Base-by-base conservation (phyloP, 306 rosid genomes). In the Cucumis melo region DNA sequence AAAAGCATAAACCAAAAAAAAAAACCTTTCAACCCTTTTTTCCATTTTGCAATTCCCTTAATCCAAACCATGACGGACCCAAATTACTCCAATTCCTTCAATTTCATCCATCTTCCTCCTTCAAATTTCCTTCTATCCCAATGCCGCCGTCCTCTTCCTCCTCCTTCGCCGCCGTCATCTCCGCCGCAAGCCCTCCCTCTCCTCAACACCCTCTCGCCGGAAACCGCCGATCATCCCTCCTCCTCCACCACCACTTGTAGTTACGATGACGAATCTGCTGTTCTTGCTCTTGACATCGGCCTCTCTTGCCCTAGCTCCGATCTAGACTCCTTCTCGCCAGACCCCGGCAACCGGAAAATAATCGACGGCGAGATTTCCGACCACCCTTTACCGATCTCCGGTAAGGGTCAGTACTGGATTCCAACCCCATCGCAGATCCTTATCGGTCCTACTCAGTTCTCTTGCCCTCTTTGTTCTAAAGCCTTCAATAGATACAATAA, bases 351-450 rank as follows among this genome's bases (percentile, higher is more conserved):
- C 27, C 62, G 58, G 3, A 72, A 72, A 72, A 17, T 5, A 14
- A 23, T 15, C 9, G 42, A 48, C 23, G 32, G 5, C 32, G 76
- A 64, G 42, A 50, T 82, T 78, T 84, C 86, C 55, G 77, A 67
- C 48, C 60, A 83, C 32, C 76, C 88, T 82, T 77, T 79, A 53
- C 83, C 85, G 23, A 67, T 68, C 77, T 56, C 79, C 77, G 81
- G 80, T 73, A 89, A 89, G 85, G 88, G 87, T 20, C 95, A 88
- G 74, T 89, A 87, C 66, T 92, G 97, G 97, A 92, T 92, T 80
- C 97, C 97, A 0, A 92, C 91, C 61, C 89, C 96, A 56, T 88
- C 97, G 23, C 95, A 92, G 87, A 92, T 92, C 80, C 96, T 92
- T 53, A 86, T 87, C 61, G 97, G 97, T 38, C 96, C 97, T 79